Evolutionary conservation across 2,329 filamentous ascomycete genomes (phyloP), one percentile per base, ranked within the genome.

Genomic region (Aspergillus sp.): DNA sequence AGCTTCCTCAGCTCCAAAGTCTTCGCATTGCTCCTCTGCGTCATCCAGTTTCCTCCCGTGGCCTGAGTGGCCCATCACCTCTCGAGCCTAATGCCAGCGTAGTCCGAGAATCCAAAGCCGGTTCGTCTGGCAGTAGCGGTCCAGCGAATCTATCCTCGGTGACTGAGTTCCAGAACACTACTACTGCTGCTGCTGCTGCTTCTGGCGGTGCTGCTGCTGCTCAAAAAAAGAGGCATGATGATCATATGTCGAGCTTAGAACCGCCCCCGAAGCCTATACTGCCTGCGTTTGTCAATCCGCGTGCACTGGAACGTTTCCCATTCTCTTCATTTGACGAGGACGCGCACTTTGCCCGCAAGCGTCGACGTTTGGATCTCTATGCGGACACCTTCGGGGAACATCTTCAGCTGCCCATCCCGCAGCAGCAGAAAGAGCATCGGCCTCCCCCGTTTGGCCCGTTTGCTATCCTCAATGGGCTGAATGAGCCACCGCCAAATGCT

Each of bases 401-500:
- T 56, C 58, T 74, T 39, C 72, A 73, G 50, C 57, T 75, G 7
- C 73, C 73, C 19, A 72, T 71, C 29, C 73, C 73, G 5, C 67
- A 70, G 48, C 59, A 67, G n/a, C 71, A 73, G 41, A 69, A 70
- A 46, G 68, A 71, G 48, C 65, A 67, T 46, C 66, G 71, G 41
- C 66, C 61, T n/a, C 68, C 63, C 38, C 66, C 71, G 5, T 69
- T 72, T 55, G 64, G 69, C 27, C 66, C 70, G 27, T 67, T 74
- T 52, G 68, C 72, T 40, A 73, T 73, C 49, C 62, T 83, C 7
- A 80, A 80, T 56, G 79, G 79, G 5, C 62, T 83, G 39, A 79
- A 82, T 62, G 79, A 83, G 51, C 80, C 80, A 2, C 80, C 80
- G 9, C 79, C 79, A 6, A 77, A 81, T 59, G 78, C 78, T 41